These are phyloP conservation scores for Cordia subcordata DNA, from an alignment of 257 asterid genomes.

Conservation along the genomic window DNA sequence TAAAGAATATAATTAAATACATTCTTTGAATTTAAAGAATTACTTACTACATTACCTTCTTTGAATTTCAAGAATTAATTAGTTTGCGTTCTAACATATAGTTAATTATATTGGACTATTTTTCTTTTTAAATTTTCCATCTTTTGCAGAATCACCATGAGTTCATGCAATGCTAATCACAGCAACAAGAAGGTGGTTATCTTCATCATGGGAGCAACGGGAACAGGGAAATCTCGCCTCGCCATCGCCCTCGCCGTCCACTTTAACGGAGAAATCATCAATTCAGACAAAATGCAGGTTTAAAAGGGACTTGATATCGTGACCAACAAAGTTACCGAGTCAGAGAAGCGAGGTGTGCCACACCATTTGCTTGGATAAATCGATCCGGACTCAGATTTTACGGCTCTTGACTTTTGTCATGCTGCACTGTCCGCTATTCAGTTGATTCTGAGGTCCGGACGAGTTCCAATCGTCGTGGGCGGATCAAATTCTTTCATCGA, in stretches of 20 bases:
- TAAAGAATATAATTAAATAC: too few species aligned
- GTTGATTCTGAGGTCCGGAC: background rate
- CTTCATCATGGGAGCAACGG: conserved; percentile 24
- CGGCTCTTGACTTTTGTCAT: conserved; percentile 5
- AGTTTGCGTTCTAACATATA: too few species aligned
- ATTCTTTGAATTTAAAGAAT: too few species aligned
- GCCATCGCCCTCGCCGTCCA: conserved; percentile 11
- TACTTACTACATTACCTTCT: too few species aligned
- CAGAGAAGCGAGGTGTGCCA: conserved; percentile 14
- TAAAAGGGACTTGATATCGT: conserved; percentile 20
- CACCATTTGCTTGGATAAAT: conserved; percentile 24
- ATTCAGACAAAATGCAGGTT: conserved; percentile 29
- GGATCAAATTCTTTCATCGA: conserved; percentile 25
- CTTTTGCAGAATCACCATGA: background rate
- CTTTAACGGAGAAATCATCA: conserved; percentile 18
- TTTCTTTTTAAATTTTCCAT: background rate
- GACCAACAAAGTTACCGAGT: conserved; percentile 10
- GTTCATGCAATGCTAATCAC: background rate
- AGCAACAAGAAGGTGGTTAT: conserved; percentile 13
- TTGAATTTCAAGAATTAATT: too few species aligned
- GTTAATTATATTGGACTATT: too few species aligned
- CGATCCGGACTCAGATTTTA: conserved; percentile 13
- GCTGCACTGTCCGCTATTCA: conserved; percentile 1
- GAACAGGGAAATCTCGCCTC: conserved; percentile 19
- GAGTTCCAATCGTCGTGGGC: conserved; percentile 22